These are phyloP conservation scores for Pavlovales sp. DNA, from an alignment of 208 protist genomes.

Conservation along the genomic window DNA sequence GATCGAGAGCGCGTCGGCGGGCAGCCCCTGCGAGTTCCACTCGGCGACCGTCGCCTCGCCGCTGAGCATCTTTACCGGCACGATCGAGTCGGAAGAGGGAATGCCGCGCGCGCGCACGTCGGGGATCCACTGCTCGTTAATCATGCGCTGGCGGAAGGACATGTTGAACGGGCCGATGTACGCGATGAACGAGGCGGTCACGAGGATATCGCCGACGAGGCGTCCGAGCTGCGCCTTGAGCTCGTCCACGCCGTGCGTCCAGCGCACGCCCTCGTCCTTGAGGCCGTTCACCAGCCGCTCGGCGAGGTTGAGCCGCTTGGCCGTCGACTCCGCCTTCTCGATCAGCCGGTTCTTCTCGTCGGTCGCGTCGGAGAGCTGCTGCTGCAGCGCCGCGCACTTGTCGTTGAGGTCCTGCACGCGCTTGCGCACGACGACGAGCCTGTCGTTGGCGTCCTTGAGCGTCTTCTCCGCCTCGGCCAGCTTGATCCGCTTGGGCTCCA, in stretches of 20 bases:
- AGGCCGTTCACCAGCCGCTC: slow-evolving; percentile 91
- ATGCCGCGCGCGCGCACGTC: slow-evolving; percentile 79
- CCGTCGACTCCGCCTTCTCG: slow-evolving; percentile 35
- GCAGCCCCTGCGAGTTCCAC: slow-evolving; percentile 95
- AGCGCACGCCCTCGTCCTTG: slow-evolving; percentile 90
- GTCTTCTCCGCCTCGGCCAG: slow-evolving; percentile 82
- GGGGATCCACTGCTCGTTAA: slow-evolving; percentile 84
- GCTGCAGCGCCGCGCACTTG: slow-evolving; percentile 80
- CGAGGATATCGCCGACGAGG: slow-evolving; percentile 92
- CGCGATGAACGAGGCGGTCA: slow-evolving; percentile 90
- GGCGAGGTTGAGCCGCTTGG: slow-evolving; percentile 63
- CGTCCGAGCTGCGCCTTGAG: slow-evolving; percentile 79
- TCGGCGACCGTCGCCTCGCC: slow-evolving; percentile 75
- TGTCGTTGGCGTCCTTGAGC: slow-evolving; percentile 58
- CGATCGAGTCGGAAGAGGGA: slow-evolving; percentile 83
- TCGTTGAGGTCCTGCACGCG: slow-evolving; percentile 79
- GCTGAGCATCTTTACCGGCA: slow-evolving; percentile 82
- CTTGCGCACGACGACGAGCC: slow-evolving; percentile 50
- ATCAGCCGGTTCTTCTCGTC: slow-evolving; percentile 71
- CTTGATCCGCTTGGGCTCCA: slow-evolving; percentile 85
- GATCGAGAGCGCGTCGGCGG: slow-evolving; percentile 89
- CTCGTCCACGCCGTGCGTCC: slow-evolving; percentile 82
- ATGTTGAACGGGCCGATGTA: slow-evolving; percentile 97
- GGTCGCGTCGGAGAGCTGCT: slow-evolving; percentile 86
- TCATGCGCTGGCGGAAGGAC: slow-evolving; percentile 81